These are phyloP conservation scores for Dendrostoma leiphaemia DNA, from an alignment of 2,329 filamentous ascomycete genomes.

Conservation along the genomic window DNA sequence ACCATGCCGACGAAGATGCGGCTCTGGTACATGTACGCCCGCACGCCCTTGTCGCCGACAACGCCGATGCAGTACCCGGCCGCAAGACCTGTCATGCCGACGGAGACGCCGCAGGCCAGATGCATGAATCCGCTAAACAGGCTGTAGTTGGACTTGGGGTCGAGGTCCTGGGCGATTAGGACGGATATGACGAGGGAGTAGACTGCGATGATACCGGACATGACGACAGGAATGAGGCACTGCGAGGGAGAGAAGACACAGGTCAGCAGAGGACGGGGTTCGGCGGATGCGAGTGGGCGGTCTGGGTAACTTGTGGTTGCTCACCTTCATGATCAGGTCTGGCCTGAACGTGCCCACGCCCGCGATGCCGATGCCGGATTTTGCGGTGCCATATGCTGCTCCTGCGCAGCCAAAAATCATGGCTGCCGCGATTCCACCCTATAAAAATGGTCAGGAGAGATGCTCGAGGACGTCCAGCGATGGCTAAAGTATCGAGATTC, in stretches of 20 bases:
- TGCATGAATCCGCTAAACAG: slow-evolving; percentile 95
- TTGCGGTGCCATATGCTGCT: slow-evolving; percentile 84
- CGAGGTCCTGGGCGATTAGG: slow-evolving; percentile 88
- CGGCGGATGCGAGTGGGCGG: slow-evolving; percentile 1
- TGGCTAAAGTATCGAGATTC: background rate
- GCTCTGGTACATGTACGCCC: slow-evolving; percentile 94
- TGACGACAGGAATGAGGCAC: slow-evolving; percentile 87
- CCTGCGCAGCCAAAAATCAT: slow-evolving; percentile 82
- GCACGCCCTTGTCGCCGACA: slow-evolving; percentile 90
- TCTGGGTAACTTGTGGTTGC: too few relatives aligned
- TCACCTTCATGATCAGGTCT: slow-evolving; percentile 88
- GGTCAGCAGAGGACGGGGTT: background rate
- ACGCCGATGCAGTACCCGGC: slow-evolving; percentile 96
- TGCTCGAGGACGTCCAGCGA: background rate
- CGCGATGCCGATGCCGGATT: slow-evolving; percentile 83
- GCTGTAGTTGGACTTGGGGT: slow-evolving; percentile 69
- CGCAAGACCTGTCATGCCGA: slow-evolving; percentile 88
- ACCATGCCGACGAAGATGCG: slow-evolving; percentile 99
- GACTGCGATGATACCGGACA: slow-evolving; percentile 98
- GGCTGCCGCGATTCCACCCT: slow-evolving; percentile 76
- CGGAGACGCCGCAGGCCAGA: slow-evolving; percentile 83
- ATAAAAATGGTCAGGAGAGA: slow-evolving; percentile 22
- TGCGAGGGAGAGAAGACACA: slow-evolving; percentile 34
- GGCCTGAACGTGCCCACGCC: slow-evolving; percentile 82
- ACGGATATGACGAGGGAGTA: slow-evolving; percentile 97